phyloP scores from a whole-genome alignment of 495 filamentous ascomycete genomes.

The Annulohypoxylon maeteangense region DNA sequence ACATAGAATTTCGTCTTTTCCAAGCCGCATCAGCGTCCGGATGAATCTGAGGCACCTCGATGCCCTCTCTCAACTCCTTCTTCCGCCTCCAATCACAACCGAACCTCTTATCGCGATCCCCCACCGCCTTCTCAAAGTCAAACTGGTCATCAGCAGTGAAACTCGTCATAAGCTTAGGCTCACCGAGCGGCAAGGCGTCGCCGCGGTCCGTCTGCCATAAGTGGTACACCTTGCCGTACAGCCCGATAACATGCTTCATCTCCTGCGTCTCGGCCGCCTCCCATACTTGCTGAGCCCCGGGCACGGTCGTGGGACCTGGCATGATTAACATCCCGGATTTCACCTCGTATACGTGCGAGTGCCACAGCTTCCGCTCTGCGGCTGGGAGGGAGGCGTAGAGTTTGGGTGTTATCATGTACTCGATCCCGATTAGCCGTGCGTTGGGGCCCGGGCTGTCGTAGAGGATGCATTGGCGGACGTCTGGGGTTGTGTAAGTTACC shows the following conservation, averaged over 20 bases:
- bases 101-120: constrained; percentile 73
- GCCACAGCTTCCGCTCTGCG: constrained; percentile 80
- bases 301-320: constrained; percentile 67
- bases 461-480: constrained; percentile 81
- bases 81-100: constrained; percentile 69
- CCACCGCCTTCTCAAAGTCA: constrained; percentile 68
- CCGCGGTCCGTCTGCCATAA: constrained; percentile 90
- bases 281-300: constrained; percentile 69
- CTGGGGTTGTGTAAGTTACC: constrained; percentile 38
- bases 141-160: constrained; percentile 68
- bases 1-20: constrained; percentile 45
- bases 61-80: constrained; percentile 68
- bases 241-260: constrained; percentile 74
- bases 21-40: constrained; percentile 56
- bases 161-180: constrained; percentile 82
- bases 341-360: constrained; percentile 86
- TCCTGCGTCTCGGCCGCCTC: constrained; percentile 80
- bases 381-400: constrained; percentile 72
- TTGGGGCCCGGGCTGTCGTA: constrained; percentile 75
- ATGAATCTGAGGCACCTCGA: constrained; percentile 69
- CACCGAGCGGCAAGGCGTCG: constrained; percentile 76
- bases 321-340: constrained; percentile 88
- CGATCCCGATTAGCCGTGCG: constrained; percentile 83
- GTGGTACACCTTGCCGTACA: constrained; percentile 94
- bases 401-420: constrained; percentile 87